These are phyloP conservation scores for Teratosphaeria epicoccoides DNA, from an alignment of 2,329 filamentous ascomycete genomes.

Conservation along the genomic window DNA sequence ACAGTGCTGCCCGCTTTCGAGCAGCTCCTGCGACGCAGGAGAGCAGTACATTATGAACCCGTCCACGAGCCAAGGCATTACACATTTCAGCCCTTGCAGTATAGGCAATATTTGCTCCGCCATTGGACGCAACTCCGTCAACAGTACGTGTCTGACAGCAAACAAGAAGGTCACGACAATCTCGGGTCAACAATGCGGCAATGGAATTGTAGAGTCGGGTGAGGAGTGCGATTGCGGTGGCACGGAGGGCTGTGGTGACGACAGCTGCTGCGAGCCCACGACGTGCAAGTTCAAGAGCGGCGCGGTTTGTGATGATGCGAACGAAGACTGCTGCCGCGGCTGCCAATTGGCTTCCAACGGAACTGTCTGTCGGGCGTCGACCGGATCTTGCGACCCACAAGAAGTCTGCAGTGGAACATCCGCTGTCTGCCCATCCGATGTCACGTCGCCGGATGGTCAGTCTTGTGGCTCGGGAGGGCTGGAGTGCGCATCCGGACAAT, in stretches of 20 bases:
- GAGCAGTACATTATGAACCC: conserved; percentile 94
- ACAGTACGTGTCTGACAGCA: conserved; percentile 65
- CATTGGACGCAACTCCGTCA: conserved; percentile 65
- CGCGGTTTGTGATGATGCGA: conserved; percentile 72
- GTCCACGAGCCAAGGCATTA: conserved; percentile 63
- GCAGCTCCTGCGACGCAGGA: conserved; percentile 58
- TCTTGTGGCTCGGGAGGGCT: conserved; percentile 58
- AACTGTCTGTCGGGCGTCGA: conserved; percentile 70
- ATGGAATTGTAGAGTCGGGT: conserved; percentile 88
- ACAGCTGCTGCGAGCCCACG: conserved; percentile 70
- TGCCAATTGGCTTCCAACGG: conserved; percentile 58
- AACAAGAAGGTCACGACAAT: conserved; percentile 77
- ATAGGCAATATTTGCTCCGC: conserved; percentile 92
- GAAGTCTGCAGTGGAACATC: conserved; percentile 69
- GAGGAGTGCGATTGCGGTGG: conserved; percentile 97
- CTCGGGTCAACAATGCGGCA: conserved; percentile 77
- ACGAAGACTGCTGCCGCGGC: conserved; percentile 70
- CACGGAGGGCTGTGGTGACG: conserved; percentile 55
- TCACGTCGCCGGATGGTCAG: conserved; percentile 57
- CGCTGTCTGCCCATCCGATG: conserved; percentile 64
- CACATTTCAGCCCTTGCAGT: conserved; percentile 73
- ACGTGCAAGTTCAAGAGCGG: conserved; percentile 75
- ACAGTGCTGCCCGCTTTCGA: conserved; percentile 71
- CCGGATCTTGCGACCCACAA: conserved; percentile 70
- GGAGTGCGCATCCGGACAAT: conserved; percentile 82